Base-by-base conservation (phyloP, 2,329 filamentous ascomycete genomes). In the Stagonosporopsis cucurbitacearum region DNA sequence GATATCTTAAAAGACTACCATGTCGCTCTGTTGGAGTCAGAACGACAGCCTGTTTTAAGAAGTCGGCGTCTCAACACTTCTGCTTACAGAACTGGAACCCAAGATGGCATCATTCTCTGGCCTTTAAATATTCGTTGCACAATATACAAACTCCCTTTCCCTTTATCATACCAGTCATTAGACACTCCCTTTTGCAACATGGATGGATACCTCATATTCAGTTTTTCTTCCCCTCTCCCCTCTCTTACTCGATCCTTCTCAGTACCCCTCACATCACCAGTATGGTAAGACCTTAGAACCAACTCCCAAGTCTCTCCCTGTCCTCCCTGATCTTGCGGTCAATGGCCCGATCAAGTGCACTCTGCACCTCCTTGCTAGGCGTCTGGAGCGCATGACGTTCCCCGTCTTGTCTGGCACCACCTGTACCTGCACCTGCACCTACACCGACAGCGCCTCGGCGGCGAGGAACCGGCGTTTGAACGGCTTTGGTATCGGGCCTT, bases 291-390 rank as follows among this genome's bases (percentile, higher is more conserved):
- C 28, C 15, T 33, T 20, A 52, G 42, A 43, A 30, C 41, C 41
- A 43, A 17, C 26, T 26, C 8, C 47, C 50, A 9, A 61, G 58
- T 4, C 45, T 54, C 47, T 43, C 47, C 35, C 47, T 45, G 36
- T 70, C 62, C 19, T 65, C 64, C 2, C 47, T 59, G 41, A 71
- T 66, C 58, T 68, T 69, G 20, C 44, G 49, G 59, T 72, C 67
- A 56, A 72, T 72, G 8, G 66, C 67, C 1, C 22, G 20, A 37
- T 69, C 68, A 12, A 70, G 43, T 11, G 53, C 58, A 9, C 44
- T 58, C 13, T 58, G 33, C 6, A 69, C 64, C 20, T 57, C 61
- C n/a, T 64, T 70, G 7, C 64, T 67, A 1, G 69, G 69, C 23
- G 65, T 68, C 8, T 62, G 54, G 2, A 54, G 9, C 2, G 62